A percentile compares a stretch with the other conserved stretches of the same genome.
These are phyloP conservation scores for Boletus reticuloceps DNA, from an alignment of 768 basidiomycete species.

Conservation along the genomic window DNA sequence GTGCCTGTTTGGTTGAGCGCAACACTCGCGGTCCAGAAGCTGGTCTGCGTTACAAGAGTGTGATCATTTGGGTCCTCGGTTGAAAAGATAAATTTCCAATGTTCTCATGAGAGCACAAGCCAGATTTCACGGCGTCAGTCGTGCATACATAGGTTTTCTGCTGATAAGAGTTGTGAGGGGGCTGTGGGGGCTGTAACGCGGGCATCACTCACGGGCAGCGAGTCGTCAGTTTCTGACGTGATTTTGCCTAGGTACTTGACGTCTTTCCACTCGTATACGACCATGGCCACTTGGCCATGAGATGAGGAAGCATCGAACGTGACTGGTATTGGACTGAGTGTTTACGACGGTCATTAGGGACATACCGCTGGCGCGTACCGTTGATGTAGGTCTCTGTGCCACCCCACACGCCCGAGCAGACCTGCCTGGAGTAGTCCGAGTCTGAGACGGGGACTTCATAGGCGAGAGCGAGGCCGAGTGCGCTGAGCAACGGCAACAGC, in stretches of 20 bases:
- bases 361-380: constrained; percentile 43
- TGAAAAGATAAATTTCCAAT: constrained; percentile 90
- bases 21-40: constrained; percentile 86
- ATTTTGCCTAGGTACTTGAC: constrained; percentile 76
- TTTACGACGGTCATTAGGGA: constrained; percentile 16
- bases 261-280: constrained; percentile 96
- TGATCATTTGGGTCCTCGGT: constrained; percentile 50
- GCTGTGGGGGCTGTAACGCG: constrained; percentile 8
- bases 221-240: constrained; percentile 51
- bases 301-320: constrained; percentile 70
- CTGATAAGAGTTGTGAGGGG: constrained; percentile 28
- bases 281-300: constrained; percentile 87
- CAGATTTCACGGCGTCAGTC: constrained; percentile 65
- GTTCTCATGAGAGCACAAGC: constrained; percentile 64
- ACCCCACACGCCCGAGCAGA: constrained; percentile 96
- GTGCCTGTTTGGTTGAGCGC: constrained; percentile 44
- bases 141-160: constrained; percentile 97
- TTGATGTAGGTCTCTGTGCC: constrained; percentile 77
- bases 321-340: constrained; percentile 41
- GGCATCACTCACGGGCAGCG: constrained; percentile 58
- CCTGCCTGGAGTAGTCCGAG: constrained; percentile 82
- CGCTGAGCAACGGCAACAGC: constrained; percentile 27
- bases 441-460: constrained; percentile 69
- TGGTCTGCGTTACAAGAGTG: constrained; percentile 64
- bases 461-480: constrained; percentile 39